Conservation (phyloP, 2,329 filamentous ascomycete genomes). For the Myriangium duriaei region DNA sequence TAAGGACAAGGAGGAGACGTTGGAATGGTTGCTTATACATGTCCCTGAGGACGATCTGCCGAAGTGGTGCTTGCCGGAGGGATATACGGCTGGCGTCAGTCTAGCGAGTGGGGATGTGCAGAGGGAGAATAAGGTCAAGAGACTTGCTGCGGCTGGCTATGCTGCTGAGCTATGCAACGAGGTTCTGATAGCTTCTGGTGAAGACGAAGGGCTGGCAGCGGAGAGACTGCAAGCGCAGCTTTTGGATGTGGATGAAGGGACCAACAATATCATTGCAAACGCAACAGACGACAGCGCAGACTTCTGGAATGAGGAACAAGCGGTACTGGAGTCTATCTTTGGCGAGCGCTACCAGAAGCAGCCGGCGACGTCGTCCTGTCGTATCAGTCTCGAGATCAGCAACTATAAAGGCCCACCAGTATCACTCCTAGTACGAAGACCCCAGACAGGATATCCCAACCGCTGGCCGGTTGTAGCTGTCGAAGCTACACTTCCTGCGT, state of each 20-base stretch:
- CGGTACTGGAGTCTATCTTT: constrained; percentile 74
- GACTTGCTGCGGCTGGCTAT: constrained; percentile 73
- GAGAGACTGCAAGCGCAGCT: constrained; percentile 65
- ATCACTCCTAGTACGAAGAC: constrained; percentile 54
- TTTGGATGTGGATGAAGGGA: constrained; percentile 26
- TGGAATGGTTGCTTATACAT: constrained; percentile 94
- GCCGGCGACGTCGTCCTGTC: constrained; percentile 43
- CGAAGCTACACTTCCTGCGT: constrained; percentile 61
- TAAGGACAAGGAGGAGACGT: constrained; percentile 80
- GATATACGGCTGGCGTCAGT: constrained; percentile 79
- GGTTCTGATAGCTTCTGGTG: constrained; percentile 54
- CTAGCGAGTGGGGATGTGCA: constrained; percentile 72
- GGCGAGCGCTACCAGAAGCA: constrained; percentile 52
- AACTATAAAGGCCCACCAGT: constrained; percentile 32
- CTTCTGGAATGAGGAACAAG: constrained; percentile 75
- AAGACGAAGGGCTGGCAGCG: constrained; percentile 66
- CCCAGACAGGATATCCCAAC: constrained; percentile 57
- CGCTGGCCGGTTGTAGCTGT: constrained; percentile 57
- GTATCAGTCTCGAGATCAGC: constrained; percentile 51
- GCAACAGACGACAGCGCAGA: constrained; percentile 32
- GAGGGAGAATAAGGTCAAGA: constrained; percentile 69
- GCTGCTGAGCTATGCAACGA: constrained; percentile 71
- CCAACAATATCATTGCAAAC: constrained; percentile 25
- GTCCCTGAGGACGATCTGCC: constrained; percentile 96
- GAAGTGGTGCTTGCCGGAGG: constrained; percentile 79